Evolutionary conservation across 257 asterid genomes (phyloP).

Genomic region (Penstemon davidsonii): DNA sequence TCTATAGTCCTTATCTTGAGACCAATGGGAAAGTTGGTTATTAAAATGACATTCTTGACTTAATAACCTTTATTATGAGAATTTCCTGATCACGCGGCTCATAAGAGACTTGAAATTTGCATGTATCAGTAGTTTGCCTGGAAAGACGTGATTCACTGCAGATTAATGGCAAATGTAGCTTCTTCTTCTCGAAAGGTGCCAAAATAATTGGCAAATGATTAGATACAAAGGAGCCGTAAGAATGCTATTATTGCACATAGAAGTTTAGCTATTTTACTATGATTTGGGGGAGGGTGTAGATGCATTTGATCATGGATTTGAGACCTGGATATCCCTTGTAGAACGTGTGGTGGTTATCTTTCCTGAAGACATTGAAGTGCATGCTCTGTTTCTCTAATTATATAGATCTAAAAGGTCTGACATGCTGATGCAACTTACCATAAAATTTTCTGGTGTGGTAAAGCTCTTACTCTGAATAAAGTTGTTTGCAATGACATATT

Average conservation of each 20-base stretch:
- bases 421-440: slow-evolving; percentile 11
- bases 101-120: slow-evolving; percentile 1
- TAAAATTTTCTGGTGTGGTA: background rate
- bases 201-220: background rate
- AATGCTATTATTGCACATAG: background rate
- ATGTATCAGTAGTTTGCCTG: slow-evolving; percentile 9
- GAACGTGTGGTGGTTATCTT: background rate
- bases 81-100: background rate
- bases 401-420: slow-evolving; percentile 10
- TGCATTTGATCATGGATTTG: background rate
- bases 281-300: slow-evolving; percentile 11
- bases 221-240: slow-evolving; percentile 1
- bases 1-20: slow-evolving; percentile 4
- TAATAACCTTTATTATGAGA: background rate
- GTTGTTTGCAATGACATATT: slow-evolving; percentile 11
- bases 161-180: slow-evolving; percentile 5
- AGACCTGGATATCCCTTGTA: slow-evolving; percentile 4
- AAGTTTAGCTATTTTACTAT: slow-evolving; percentile 5
- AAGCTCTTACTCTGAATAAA: slow-evolving; percentile 21
- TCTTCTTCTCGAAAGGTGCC: background rate
- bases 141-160: background rate
- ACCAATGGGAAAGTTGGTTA: background rate
- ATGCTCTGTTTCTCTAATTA: slow-evolving; percentile 4
- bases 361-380: slow-evolving; percentile 7
- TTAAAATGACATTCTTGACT: slow-evolving; percentile 2